Evolutionary conservation across 2,329 filamentous ascomycete genomes (phyloP), one percentile per base, ranked within the genome.

Genomic region (Nemania serpens): DNA sequence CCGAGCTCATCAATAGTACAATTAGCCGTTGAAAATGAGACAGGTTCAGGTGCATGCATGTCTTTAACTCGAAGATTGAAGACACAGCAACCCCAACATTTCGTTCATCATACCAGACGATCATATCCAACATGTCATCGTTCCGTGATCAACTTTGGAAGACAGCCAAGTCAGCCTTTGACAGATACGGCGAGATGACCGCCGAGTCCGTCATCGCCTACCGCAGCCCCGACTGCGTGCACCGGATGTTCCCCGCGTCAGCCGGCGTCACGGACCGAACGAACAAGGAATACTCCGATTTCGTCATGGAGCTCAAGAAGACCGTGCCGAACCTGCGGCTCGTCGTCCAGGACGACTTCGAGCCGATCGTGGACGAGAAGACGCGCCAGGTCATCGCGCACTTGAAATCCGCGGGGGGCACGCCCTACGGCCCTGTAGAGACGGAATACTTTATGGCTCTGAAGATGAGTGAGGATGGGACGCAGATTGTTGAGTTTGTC

Each of bases 261-360:
- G 46, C 52, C 18, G 58, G 52, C 5, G 41, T 60, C 12, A 10
- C 58, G 5, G 33, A 60, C 22, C 51, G 51, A 12, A 56, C 51
- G n/a, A 60, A 60, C 15, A 51, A 56, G 25, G 51, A 60, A 22
- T 60, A 60, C 46, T 60, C 58, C 1, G 46, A 60, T n/a, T 60
- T 60, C 33, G 58, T 60, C 2, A 60, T 60, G 46, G 51, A 56
- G 51, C 58, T 60, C 46, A 60, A 60, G 12, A 55, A 60, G 29
- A 55, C 39, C 3, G 51, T 60, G 2, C 52, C 52, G 10, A 60
- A 60, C 46, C 18, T 60, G 29, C 58, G 58, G 2, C 46, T 60
- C 52, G 51, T 60, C 39, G 13, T 60, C 20, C 46, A 56, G 25
- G 46, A 56, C 36, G 58, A 60, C 9, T 60, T 60, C 25, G 58